Evolutionary conservation across 148 eudicot species (phyloP).

Genomic region (Nepenthes mirabilis): DNA sequence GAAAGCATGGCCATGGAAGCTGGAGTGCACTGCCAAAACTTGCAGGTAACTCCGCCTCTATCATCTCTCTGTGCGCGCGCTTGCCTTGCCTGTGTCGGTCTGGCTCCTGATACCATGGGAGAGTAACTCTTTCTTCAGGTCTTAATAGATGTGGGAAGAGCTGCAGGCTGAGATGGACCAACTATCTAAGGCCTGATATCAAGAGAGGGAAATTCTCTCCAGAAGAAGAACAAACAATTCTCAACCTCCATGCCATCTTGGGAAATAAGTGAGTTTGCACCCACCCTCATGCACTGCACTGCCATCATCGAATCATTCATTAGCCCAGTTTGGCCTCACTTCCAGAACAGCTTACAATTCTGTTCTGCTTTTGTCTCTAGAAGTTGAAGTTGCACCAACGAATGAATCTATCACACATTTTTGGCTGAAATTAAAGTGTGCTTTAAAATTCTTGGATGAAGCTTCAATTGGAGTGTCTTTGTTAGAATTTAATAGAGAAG

Average conservation of each 20-base stretch:
- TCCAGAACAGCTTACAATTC: no score
- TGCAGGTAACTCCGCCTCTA: not conserved
- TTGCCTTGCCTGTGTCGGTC: not conserved
- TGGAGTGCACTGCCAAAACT: not conserved
- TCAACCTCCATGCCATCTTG: not conserved
- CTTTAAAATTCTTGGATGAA: no score
- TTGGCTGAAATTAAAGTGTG: no score
- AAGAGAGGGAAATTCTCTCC: slow-evolving; percentile 1
- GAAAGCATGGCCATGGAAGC: not conserved
- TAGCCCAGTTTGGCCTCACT: no score
- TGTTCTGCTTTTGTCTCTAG: no score
- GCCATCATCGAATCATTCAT: no score
- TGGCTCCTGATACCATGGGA: not conserved
- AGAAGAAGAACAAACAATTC: not conserved
- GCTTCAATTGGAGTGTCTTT: no score
- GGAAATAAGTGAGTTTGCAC: not conserved
- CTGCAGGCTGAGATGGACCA: not conserved
- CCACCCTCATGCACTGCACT: no score
- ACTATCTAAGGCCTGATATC: slow-evolving; percentile 2
- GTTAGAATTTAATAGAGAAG: no score
- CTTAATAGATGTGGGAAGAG: slow-evolving; percentile 3
- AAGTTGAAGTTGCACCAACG: no score
- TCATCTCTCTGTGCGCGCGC: not conserved
- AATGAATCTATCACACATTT: no score
- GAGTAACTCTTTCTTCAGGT: not conserved